These are phyloP conservation scores for Cryptococcus depauperatus DNA, from an alignment of 1,284 basidiomycete species.

Conservation along the genomic window DNA sequence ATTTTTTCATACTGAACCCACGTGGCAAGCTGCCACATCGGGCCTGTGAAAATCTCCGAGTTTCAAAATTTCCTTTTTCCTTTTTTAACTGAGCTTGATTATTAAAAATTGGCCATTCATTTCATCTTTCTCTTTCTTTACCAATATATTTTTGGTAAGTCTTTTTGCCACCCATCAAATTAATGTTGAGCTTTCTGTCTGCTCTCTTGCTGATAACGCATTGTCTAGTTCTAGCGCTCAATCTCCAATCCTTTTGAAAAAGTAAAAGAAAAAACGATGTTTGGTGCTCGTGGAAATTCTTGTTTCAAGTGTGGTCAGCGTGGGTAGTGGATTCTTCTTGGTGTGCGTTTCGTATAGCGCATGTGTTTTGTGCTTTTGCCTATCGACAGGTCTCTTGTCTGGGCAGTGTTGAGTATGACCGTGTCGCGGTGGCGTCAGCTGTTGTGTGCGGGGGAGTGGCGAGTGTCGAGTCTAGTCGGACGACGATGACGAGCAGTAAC, in stretches of 20 bases:
- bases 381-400: not conserved
- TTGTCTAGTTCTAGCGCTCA: no score
- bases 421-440: slow-evolving; percentile 1
- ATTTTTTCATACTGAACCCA: no score
- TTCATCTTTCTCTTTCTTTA: not conserved
- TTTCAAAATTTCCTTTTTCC: no score
- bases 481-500: slow-evolving; percentile 10
- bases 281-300: slow-evolving; percentile 33
- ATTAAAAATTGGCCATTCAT: no score
- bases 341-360: slow-evolving; percentile 22
- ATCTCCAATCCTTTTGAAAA: not conserved
- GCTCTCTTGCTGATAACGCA: not conserved
- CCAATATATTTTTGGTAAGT: not conserved
- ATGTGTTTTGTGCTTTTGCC: slow-evolving; percentile 12
- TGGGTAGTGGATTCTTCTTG: slow-evolving; percentile 28
- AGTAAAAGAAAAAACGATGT: slow-evolving; percentile 33
- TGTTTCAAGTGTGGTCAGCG: slow-evolving; percentile 45
- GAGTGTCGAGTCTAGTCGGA: slow-evolving; percentile 12
- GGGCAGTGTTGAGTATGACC: slow-evolving; percentile 1
- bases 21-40: no score
- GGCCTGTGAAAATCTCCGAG: no score
- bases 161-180: not conserved
- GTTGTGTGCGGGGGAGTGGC: slow-evolving; percentile 30
- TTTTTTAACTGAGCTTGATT: no score
- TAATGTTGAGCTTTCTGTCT: not conserved